Percentiles rank a stretch among this genome's conserved stretches.
Evolutionary conservation across 2,329 filamentous ascomycete species (phyloP).

Genomic region (Fusarium sp.): DNA sequence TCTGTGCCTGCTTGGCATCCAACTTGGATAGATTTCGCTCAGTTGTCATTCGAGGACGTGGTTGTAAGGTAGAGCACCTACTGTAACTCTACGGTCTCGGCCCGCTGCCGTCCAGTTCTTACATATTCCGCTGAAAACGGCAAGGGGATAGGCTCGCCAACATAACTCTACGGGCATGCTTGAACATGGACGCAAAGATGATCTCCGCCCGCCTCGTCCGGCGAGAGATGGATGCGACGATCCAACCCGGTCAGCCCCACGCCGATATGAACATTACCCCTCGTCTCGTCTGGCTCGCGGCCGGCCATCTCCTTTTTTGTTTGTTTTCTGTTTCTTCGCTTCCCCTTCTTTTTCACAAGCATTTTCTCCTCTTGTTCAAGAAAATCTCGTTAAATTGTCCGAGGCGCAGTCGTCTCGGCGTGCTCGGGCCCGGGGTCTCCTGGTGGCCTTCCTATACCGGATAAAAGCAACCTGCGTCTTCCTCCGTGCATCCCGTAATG

Average conservation of each 20-base stretch:
- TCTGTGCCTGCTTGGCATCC: slow-evolving; percentile 9
- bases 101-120: neutral
- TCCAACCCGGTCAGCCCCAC: slow-evolving; percentile 21
- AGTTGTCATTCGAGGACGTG: neutral
- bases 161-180: slow-evolving; percentile 18
- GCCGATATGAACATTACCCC: slow-evolving; percentile 12
- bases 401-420: slow-evolving; percentile 3
- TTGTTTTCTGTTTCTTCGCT: neutral
- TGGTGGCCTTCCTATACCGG: slow-evolving; percentile 30
- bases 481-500: slow-evolving; percentile 24
- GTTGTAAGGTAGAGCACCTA: neutral
- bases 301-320: neutral
- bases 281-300: neutral
- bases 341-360: neutral
- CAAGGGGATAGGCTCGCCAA: neutral
- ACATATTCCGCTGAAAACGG: neutral
- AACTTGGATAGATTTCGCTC: slow-evolving; percentile 1
- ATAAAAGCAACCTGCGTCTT: slow-evolving; percentile 5
- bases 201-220: slow-evolving; percentile 27
- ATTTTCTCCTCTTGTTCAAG: neutral
- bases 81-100: neutral
- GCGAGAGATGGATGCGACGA: slow-evolving; percentile 11
- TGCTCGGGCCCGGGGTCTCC: neutral
- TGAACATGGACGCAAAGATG: slow-evolving; percentile 3
- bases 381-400: neutral